phyloP scores from a whole-genome alignment of 2,329 filamentous ascomycete species.

The Phaeomoniella chlamydospora region DNA sequence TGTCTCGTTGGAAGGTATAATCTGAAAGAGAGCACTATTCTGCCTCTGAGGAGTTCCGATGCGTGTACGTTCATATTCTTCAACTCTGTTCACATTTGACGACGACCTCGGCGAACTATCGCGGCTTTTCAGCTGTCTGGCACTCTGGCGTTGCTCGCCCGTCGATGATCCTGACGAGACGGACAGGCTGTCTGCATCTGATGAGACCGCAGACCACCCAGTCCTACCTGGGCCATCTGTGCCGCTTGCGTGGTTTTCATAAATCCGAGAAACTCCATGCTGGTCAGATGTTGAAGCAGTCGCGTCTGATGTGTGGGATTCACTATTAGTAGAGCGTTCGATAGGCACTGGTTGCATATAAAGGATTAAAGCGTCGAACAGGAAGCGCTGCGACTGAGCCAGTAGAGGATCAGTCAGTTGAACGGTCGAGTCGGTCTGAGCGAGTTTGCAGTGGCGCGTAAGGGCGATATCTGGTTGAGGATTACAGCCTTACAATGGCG shows the following conservation, averaged over 20 bases:
- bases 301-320: conserved; percentile 9
- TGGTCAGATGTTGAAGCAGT: conserved; percentile 28
- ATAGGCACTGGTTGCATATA: conserved; percentile 53
- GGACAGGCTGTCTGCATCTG: conserved; percentile 12
- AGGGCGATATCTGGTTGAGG: no score
- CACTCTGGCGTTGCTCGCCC: conserved; percentile 9
- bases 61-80: conserved; percentile 38
- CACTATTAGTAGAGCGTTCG: conserved; percentile 30
- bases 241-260: conserved; percentile 26
- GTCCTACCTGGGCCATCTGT: conserved; percentile 23
- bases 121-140: conserved; percentile 14
- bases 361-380: conserved; percentile 23
- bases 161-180: conserved; percentile 11
- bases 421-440: conserved; percentile 39
- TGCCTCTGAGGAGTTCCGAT: conserved; percentile 19
- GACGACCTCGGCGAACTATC: conserved; percentile 16
- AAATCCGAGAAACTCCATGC: conserved; percentile 41
- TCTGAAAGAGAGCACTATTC: conserved; percentile 35
- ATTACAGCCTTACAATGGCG: no score
- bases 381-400: conserved; percentile 39
- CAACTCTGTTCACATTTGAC: conserved; percentile 35
- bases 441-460: no score
- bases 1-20: conserved; percentile 29
- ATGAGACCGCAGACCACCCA: conserved; percentile 16
- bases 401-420: conserved; percentile 20